Base-by-base conservation (phyloP, 2,329 filamentous ascomycete genomes). In the Zarea fungicola region DNA sequence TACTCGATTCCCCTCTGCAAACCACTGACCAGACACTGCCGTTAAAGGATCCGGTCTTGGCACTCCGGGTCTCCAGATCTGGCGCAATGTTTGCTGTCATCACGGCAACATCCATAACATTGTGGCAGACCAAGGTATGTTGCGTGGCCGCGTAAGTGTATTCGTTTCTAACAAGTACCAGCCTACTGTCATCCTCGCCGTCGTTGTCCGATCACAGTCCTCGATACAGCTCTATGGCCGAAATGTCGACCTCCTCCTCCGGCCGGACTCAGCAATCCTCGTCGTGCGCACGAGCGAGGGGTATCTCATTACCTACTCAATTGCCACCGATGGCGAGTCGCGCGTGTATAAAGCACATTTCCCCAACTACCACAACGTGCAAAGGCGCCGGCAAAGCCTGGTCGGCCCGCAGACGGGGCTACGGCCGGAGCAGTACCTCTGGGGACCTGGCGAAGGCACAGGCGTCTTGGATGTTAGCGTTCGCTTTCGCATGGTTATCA, bases 401-500 rank as follows among this genome's bases (percentile, higher is more conserved):
- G 74, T 76, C 43, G 78, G 76, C 19, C 76, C 76, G n/a, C 74
- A 77, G 13, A 70, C 76, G 4, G 74, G 77, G 28, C 65, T 72
- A 8, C 71, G 71, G 16, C 78, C 80, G 2, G 81, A 85, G 44
- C 77, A 83, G 56, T 80, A 85, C 42, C 64, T 86, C 11, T 81
- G 86, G 66, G 88, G 88, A 0, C 81, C 87, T 2, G 91, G 91
- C 28, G 93, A 96, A 65, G 87, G 87, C 9, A 78, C 78, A 42
- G 89, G 89, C 4, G 84, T 96, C 43, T 81, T 83, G 46, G 93
- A 99, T 67, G 82, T 95, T 49, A 95, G 86, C 59, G 78, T 99
- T 42, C 86, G 89, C 10, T 99, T 99, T 67, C 82, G 92, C 50
- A 96, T 96, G 87, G 92, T 96, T 13, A 97, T 99, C 62, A 95